Percentiles rank a stretch among this genome's conserved stretches.
phyloP scores from a whole-genome alignment of 116 monocot species.

The Dioscorea cayenensis region DNA sequence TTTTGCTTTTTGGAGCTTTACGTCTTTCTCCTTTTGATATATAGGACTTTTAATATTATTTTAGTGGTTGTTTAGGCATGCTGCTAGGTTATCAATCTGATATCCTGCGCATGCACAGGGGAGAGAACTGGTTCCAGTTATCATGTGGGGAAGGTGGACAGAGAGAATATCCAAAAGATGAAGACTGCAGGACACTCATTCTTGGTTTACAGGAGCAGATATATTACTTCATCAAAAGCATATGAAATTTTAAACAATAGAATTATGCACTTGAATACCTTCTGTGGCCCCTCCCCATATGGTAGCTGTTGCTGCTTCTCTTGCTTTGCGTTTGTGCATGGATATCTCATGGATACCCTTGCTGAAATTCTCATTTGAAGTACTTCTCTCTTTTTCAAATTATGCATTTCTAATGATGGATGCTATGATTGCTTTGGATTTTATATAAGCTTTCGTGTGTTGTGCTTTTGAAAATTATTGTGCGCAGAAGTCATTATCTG shows the following conservation, averaged over 20 bases:
- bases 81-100: constrained; percentile 1
- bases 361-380: not conserved
- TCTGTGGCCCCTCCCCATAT: not conserved
- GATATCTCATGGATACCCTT: not conserved
- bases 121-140: not conserved
- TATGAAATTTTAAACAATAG: not conserved
- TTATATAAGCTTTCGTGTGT: not conserved
- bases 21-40: not conserved
- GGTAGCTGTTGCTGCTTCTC: constrained; percentile 2
- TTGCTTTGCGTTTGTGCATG: not conserved
- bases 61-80: not conserved
- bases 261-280: not conserved
- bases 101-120: not conserved
- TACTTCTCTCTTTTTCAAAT: not conserved
- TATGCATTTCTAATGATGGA: not conserved
- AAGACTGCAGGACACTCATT: not conserved
- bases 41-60: not conserved
- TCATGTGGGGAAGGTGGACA: not conserved
- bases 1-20: not conserved
- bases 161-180: not conserved
- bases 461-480: not conserved
- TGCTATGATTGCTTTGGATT: not conserved
- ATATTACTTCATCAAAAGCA: not conserved
- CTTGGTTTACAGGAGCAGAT: not conserved
- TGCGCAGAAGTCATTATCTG: constrained; percentile 14